These are phyloP conservation scores for Cydonia oblonga DNA, from an alignment of 331 rosid genomes.

Conservation along the genomic window DNA sequence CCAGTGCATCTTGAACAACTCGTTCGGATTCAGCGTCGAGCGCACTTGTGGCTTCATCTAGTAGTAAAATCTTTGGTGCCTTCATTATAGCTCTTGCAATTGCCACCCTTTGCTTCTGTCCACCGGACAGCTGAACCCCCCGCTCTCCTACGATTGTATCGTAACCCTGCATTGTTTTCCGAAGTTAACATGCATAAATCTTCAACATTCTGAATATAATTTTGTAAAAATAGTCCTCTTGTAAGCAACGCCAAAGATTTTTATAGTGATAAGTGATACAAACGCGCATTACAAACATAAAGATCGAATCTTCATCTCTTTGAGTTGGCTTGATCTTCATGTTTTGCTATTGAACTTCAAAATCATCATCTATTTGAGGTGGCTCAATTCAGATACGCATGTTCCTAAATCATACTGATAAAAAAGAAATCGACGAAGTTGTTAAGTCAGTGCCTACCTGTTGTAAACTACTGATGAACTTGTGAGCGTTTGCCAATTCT, in stretches of 20 bases:
- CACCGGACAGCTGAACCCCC: slow-evolving; percentile 68
- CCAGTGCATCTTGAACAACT: slow-evolving; percentile 63
- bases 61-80: slow-evolving; percentile 49
- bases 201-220: background rate
- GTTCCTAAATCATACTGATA: no score
- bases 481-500: slow-evolving; percentile 32
- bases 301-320: background rate
- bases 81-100: slow-evolving; percentile 68
- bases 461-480: slow-evolving; percentile 31
- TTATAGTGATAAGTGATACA: no score
- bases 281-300: no score
- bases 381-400: no score
- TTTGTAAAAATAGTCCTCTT: background rate
- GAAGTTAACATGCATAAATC: background rate
- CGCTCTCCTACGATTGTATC: slow-evolving; percentile 54
- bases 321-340: background rate
- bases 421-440: background rate
- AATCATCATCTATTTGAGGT: no score
- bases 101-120: slow-evolving; percentile 77
- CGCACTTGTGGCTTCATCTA: slow-evolving; percentile 84
- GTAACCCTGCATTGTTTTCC: slow-evolving; percentile 35
- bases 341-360: background rate
- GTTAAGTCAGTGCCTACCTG: slow-evolving; percentile 1
- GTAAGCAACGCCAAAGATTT: no score
- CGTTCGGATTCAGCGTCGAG: slow-evolving; percentile 71